Base-by-base conservation (phyloP, 1,284 basidiomycete genomes). In the Mycena sp. region DNA sequence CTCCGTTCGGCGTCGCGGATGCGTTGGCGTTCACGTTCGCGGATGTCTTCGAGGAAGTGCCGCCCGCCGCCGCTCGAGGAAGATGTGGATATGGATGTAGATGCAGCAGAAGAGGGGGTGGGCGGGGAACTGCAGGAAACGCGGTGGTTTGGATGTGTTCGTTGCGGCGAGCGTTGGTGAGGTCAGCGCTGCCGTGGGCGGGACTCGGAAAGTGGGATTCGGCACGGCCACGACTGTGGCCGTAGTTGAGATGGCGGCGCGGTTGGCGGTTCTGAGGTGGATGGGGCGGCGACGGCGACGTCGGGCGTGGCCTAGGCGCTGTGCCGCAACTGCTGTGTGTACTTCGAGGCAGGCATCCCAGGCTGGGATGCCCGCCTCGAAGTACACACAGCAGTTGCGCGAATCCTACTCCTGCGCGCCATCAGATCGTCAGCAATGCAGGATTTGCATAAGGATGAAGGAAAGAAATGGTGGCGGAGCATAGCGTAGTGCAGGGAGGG, bases 71-170 rank as follows among this genome's bases (percentile, higher is more conserved):
- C 38, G 44, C 43, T 23, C 11, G 44, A 52, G n/a, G 45, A 56
- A 11, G 38, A 43, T 35, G 46, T n/a, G n/a, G n/a, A n/a, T n/a
- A n/a, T 29, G 9, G 52, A 46, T 17, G 19, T 35, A 25, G 54
- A 45, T n/a, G 54, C 38, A 53, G 21, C 29, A 45, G 53, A 58
- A 41, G 30, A 41, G 28, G 49, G 59, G 53, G 37, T 63, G 58
- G 40, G 59, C 26, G n/a, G 25, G 58, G 49, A 40, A 53, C 37
- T 53, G 58, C 26, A 60, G 58, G 51, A 60, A 60, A n/a, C 50
- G 44, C 44, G 59, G 59, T 6, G 55, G 59, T 41, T 61, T 61
- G 14, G 59, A 55, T 12, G 59, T 32, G n/a, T 46, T 23, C 46
- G 32, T 51, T 25, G 58, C n/a, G 32, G 29, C 28, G n/a, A 49